These are phyloP conservation scores for Fusarium mangiferae DNA, from an alignment of 2,329 filamentous ascomycete species.

Conservation along the genomic window DNA sequence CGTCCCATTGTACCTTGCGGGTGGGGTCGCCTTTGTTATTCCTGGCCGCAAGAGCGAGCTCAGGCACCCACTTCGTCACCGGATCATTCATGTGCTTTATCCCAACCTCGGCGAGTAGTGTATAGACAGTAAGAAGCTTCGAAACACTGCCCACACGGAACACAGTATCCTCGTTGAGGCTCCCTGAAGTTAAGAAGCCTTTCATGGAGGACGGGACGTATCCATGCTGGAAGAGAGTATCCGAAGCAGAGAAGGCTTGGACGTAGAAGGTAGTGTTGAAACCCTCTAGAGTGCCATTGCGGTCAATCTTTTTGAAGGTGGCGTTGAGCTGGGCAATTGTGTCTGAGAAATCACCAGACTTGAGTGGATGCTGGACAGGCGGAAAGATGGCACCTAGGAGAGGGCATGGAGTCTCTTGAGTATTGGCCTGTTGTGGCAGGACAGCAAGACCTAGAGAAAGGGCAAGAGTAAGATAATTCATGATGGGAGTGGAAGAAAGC, in stretches of 20 bases:
- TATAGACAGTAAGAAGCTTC: not conserved
- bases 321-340: not conserved
- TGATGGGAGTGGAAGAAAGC: accelerated
- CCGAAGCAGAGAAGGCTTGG: slow-evolving; percentile 2
- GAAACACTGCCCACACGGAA: not conserved
- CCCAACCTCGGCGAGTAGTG: not conserved
- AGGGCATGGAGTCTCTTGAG: not conserved
- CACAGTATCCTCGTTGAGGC: not conserved
- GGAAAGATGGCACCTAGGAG: slow-evolving; percentile 3
- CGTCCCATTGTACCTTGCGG: not conserved
- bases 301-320: not conserved
- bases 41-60: not conserved
- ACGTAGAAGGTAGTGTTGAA: slow-evolving; percentile 10
- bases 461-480: not conserved
- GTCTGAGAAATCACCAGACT: not conserved
- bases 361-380: not conserved
- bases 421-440: not conserved
- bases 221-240: slow-evolving; percentile 1
- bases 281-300: not conserved
- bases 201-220: slow-evolving; percentile 5
- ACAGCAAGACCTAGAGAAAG: not conserved
- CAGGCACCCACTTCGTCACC: slow-evolving; percentile 14
- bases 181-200: not conserved
- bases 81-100: slow-evolving; percentile 4
- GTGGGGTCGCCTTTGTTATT: not conserved